Base-by-base conservation (phyloP, 306 rosid genomes). In the Nissolia schottii region DNA sequence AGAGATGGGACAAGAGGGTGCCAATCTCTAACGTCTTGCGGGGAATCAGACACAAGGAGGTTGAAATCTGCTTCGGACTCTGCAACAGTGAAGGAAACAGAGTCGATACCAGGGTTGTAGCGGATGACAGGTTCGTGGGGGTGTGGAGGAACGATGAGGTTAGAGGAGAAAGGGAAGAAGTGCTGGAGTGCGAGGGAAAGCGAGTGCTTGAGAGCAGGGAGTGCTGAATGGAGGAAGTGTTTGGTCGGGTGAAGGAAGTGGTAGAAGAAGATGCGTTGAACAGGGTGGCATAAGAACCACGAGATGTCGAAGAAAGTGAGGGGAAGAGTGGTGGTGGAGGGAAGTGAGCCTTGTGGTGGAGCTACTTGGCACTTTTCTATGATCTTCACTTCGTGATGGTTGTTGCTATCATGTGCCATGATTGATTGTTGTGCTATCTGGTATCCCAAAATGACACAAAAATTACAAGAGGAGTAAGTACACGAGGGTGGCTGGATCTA, bases 231-330 rank as follows among this genome's bases (percentile, higher is more conserved):
- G 6, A 57, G 19, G 50, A 84, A 84, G 50, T 64, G 73, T 0
- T 57, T 41, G 0, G 80, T 77, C 7, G 85, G 64, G 8, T 40
- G 16, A 5, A 73, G 85, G 3, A 77, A 70, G 0, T 69, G 35
- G 3, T 69, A 80, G 73, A 84, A 80, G 73, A 84, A 80, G 58
- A 84, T 75, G 14, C 85, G 76, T 34, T 80, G 29, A 3, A 58
- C 3, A 0, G 80, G 72, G 28, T 40, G 56, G 50, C 55, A 65
- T 1, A 18, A 5, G 5, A 77, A 58, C 80, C 79, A 84, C 50
- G 79, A 83, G 7, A 80, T 32, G 2, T 84, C 87, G 3, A 84
- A 70, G 83, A 77, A 80, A 64, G 85, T 66, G 13, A 84, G 57
- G 19, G 85, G 81, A n/a, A 84, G 69, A 14, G 51, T 56, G 11